Evolutionary conservation across 2,329 filamentous ascomycete genomes (phyloP), one percentile per base, ranked within the genome.

Genomic region (Pseudogymnoascus sp.): DNA sequence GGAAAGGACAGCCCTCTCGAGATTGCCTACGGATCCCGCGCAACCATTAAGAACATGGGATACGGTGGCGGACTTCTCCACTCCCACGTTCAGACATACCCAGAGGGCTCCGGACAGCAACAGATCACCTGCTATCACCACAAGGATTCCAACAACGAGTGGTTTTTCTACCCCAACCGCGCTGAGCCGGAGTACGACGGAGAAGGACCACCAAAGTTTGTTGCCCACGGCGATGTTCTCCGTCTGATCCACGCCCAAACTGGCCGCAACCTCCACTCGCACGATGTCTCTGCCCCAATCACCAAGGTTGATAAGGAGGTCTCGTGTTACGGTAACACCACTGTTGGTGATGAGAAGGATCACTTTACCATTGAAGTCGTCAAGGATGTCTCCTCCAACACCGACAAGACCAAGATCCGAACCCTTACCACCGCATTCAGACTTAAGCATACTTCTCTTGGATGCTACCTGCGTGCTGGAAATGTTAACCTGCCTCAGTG

Each of bases 71-170:
- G 95, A 75, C 86, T 99, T 37, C 87, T 97, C 53, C 93, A 97
- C 78, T 97, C 93, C 44, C 95, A 97, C 81, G 85, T 97, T 66
- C 93, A 97, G 78, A 97, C 92, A 7, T 97, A 91, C 75, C 93
- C 93, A 0, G 93, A 97, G 73, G 95, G 93, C 34, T 97, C 95
- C 38, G 80, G 79, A 61, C 95, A 99, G 78, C 96, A 99, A 77
- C 95, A 99, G 76, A 88, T 99, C 66, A 99, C 95, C 67, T 99
- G 96, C 82, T 99, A 99, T 78, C 95, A 99, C 78, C 95, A 99
- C 82, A 99, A 99, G 76, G 95, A 99, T 81, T 84, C 93, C 75
- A 99, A 99, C 84, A 99, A 99, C 75, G 95, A 99, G 76, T 99
- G 95, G 95, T 96, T 96, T 79, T 93, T 99, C 78, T 97, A 97